Evolutionary conservation across 75 land plant species (phyloP).

Genomic region (Larix kaempferi): DNA sequence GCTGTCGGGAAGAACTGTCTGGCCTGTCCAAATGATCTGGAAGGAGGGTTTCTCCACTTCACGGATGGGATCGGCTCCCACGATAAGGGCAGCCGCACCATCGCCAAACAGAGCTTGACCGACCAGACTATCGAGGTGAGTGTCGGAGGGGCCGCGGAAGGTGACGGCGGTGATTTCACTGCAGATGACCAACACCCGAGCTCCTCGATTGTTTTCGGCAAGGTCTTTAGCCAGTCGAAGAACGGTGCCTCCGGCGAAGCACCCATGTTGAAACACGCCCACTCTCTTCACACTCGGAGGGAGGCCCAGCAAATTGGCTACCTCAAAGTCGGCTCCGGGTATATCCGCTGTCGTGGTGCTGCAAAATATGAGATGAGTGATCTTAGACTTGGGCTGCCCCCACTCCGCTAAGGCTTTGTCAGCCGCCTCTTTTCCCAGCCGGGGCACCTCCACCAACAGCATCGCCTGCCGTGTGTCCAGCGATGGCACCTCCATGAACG

Average conservation of each 20-base stretch:
- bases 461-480: too few relatives aligned
- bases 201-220: constrained; percentile 22
- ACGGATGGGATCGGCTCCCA: constrained; percentile 40
- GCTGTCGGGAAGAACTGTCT: constrained; percentile 36
- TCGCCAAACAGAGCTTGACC: constrained; percentile 49
- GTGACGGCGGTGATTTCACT: constrained; percentile 12
- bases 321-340: constrained; percentile 20
- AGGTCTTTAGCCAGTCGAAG: constrained; percentile 27
- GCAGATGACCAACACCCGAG: constrained; percentile 21
- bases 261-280: constrained; percentile 21
- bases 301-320: constrained; percentile 20
- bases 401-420: constrained; percentile 34
- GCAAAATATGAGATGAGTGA: constrained; percentile 30
- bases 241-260: constrained; percentile 19
- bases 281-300: constrained; percentile 12
- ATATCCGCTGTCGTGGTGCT: constrained; percentile 21
- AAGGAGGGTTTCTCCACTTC: constrained; percentile 33
- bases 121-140: constrained; percentile 45
- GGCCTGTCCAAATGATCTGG: constrained; percentile 21
- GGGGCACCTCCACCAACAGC: constrained; percentile 23
- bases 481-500: too few relatives aligned
- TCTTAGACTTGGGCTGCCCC: constrained; percentile 29
- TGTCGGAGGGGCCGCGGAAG: constrained; percentile 33
- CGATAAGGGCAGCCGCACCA: constrained; percentile 37
- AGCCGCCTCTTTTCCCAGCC: constrained; percentile 35